Percentiles rank a stretch among this genome's conserved stretches.
Conservation (phyloP, 2,329 filamentous ascomycete species). For the Pseudocercospora macadamiae region DNA sequence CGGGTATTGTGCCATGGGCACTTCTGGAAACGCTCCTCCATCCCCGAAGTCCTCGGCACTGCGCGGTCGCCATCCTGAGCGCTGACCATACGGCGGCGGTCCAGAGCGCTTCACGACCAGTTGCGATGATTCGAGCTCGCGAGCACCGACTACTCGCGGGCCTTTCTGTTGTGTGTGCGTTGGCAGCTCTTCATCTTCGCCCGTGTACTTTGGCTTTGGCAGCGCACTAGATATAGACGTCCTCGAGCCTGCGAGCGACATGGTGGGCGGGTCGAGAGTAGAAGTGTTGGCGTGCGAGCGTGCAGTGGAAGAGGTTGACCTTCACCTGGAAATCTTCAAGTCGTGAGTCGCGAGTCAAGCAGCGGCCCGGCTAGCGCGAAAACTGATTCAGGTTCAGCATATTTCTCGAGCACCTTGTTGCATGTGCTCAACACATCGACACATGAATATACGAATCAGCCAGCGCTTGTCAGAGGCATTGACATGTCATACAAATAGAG, state of each 20-base stretch:
- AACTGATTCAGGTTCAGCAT: neutral
- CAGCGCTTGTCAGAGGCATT: neutral
- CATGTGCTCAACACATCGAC: neutral
- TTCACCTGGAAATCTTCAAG: conserved; percentile 11
- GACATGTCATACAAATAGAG: neutral
- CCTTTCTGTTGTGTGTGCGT: conserved; percentile 73
- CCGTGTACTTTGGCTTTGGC: conserved; percentile 88
- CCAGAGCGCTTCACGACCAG: conserved; percentile 81
- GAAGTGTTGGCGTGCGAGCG: neutral
- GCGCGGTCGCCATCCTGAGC: conserved; percentile 87
- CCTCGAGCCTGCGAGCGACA: conserved; percentile 28
- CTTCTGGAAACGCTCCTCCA: conserved; percentile 93
- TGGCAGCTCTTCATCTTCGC: conserved; percentile 81
- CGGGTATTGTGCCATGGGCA: conserved; percentile 91
- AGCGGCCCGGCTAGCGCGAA: neutral
- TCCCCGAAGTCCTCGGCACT: conserved; percentile 90
- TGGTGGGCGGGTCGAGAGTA: conserved; percentile 12
- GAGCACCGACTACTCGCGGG: conserved; percentile 77
- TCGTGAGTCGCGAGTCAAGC: neutral
- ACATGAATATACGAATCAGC: neutral
- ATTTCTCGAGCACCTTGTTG: neutral
- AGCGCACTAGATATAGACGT: conserved; percentile 74
- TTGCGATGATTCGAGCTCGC: conserved; percentile 81
- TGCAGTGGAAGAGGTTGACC: too few species aligned
- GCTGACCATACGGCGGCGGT: conserved; percentile 84